Evolutionary conservation across 257 asterid species (phyloP), one percentile per base, ranked within the genome.

Genomic region (Buddleja alternifolia): DNA sequence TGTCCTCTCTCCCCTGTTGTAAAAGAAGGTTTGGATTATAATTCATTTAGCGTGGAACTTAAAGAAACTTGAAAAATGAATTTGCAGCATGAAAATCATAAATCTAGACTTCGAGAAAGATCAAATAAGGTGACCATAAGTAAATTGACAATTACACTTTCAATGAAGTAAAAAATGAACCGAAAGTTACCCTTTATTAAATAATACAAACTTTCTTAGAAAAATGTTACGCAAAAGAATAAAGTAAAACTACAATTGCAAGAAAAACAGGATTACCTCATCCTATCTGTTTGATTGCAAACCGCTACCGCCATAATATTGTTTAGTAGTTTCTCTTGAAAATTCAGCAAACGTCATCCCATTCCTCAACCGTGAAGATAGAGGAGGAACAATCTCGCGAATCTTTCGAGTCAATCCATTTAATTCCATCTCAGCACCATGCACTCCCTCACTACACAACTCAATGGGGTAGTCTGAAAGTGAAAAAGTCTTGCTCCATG

Each of bases 301-400:
- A 20, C 97, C 96, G 2, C 73, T 71, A 41, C 90, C 85, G 39
- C 98, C 90, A 74, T 90, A 93, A 72, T 93, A 93, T 52, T 82
- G 91, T 75, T 85, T 90, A 2, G 96, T 88, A 46, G 98, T 93
- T 77, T 83, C 90, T 48, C 80, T 83, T 1, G 98, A 83, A 80
- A 90, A 93, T 16, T 93, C 97, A 25, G 92, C 98, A 80, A 88
- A 93, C 0, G 90, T 88, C 95, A 93, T 93, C 60, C 98, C 96
- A 66, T 86, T 83, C 67, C 80, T 71, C 79, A 93, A 55, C 71
- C 98, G 71, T 40, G 83, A 76, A 34, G 71, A 63, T 58, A 93
- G 82, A 55, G 93, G 88, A 66, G 98, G 97, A 62, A 93, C 83
- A 58, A 76, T 74, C 55, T 69, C 81, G 25, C 50, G 75, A 41